Conservation (phyloP, 2,329 filamentous ascomycete genomes). For the Aureobasidium sp. region DNA sequence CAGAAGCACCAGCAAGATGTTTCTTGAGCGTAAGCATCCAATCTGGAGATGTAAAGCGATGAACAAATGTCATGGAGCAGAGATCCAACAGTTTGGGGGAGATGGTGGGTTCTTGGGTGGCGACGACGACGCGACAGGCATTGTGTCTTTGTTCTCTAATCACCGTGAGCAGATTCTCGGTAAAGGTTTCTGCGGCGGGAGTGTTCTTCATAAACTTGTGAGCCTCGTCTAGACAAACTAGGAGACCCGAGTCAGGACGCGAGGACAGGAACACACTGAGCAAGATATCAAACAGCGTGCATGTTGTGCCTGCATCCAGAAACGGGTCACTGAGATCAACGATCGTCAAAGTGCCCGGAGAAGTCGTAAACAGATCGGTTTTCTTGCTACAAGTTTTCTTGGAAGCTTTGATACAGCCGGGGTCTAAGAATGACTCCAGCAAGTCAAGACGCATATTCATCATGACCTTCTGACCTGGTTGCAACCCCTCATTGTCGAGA, state of each 20-base stretch:
- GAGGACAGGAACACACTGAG: conserved; percentile 55
- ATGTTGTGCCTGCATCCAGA: conserved; percentile 57
- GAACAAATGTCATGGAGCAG: conserved; percentile 62
- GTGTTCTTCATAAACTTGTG: conserved; percentile 64
- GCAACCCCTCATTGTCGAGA: conserved; percentile 33
- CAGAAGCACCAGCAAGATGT: conserved; percentile 40
- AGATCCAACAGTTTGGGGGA: conserved; percentile 61
- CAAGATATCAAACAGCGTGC: conserved; percentile 64
- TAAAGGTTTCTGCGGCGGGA: conserved; percentile 49
- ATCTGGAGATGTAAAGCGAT: conserved; percentile 59
- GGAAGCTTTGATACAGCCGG: not conserved
- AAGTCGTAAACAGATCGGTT: conserved; percentile 19
- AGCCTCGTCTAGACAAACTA: conserved; percentile 67
- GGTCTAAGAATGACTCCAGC: conserved; percentile 55
- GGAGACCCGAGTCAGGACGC: conserved; percentile 38
- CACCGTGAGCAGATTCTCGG: conserved; percentile 50
- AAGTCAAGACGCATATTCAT: conserved; percentile 54
- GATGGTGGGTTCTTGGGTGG: conserved; percentile 70
- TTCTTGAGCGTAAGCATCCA: conserved; percentile 46
- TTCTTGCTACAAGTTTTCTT: conserved; percentile 1
- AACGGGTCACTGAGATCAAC: conserved; percentile 68
- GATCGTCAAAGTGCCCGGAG: conserved; percentile 51
- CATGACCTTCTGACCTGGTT: conserved; percentile 44
- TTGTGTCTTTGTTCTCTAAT: conserved; percentile 66
- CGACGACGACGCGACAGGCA: conserved; percentile 58